phyloP scores from a whole-genome alignment of 495 filamentous ascomycete species.

The Pyronema omphalodes region DNA sequence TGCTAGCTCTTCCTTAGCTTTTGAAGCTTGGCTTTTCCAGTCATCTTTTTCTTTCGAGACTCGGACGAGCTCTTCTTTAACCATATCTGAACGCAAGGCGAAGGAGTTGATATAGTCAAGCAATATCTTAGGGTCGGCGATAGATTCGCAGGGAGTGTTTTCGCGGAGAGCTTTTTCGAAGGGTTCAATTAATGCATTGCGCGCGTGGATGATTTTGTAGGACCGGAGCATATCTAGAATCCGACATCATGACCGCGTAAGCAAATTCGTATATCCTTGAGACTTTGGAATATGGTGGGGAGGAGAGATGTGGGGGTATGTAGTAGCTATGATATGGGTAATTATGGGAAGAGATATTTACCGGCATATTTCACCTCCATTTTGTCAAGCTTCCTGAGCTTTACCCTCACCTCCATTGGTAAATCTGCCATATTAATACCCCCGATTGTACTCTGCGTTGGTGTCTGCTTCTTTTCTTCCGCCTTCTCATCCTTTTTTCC shows the following conservation, averaged over 20 bases:
- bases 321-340: neutral
- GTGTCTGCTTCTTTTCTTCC: neutral
- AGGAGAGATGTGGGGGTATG: constrained; percentile 8
- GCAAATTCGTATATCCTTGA: constrained; percentile 1
- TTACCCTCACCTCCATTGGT: constrained; percentile 50
- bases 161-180: constrained; percentile 84
- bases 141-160: constrained; percentile 75
- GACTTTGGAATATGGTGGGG: too few relatives aligned
- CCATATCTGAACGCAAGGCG: constrained; percentile 69
- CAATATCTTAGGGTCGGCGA: constrained; percentile 64
- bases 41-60: constrained; percentile 65
- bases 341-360: constrained; percentile 26
- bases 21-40: constrained; percentile 53
- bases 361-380: constrained; percentile 74
- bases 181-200: constrained; percentile 66
- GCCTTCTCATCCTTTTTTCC: constrained; percentile 3
- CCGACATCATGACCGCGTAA: neutral
- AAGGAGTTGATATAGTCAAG: constrained; percentile 90
- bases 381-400: constrained; percentile 61
- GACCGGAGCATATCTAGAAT: constrained; percentile 65
- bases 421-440: constrained; percentile 36
- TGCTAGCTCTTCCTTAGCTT: constrained; percentile 37
- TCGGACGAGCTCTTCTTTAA: constrained; percentile 80
- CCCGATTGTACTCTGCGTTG: neutral
- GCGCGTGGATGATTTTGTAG: constrained; percentile 75